These are phyloP conservation scores for Diplodia corticola DNA, from an alignment of 2,329 filamentous ascomycete species.

Conservation along the genomic window DNA sequence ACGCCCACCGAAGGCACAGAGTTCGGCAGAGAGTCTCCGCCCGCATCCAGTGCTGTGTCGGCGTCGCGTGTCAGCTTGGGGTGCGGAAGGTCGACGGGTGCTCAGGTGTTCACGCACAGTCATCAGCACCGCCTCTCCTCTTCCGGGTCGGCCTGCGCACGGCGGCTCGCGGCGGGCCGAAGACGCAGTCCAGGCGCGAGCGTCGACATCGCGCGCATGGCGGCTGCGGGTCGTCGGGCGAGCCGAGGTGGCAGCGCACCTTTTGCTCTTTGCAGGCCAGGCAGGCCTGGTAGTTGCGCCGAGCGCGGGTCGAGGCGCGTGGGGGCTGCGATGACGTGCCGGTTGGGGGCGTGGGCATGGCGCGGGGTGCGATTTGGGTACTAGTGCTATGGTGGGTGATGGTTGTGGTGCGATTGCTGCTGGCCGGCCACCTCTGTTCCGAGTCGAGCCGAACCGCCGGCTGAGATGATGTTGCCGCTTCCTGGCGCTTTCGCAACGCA, in stretches of 20 bases:
- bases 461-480: background rate
- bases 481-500: background rate
- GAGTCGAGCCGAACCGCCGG: no score
- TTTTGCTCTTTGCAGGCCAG: slow-evolving; percentile 13
- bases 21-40: background rate
- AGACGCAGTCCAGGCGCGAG: background rate
- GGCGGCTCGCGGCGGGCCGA: background rate
- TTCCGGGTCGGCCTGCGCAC: background rate
- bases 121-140: background rate
- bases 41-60: no score
- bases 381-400: no score
- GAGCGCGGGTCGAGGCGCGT: background rate
- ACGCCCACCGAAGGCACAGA: background rate
- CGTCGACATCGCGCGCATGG: slow-evolving; percentile 2
- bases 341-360: no score
- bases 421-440: no score
- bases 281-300: slow-evolving; percentile 16
- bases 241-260: slow-evolving; percentile 11
- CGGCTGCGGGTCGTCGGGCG: slow-evolving; percentile 5
- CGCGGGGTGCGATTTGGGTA: no score
- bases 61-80: no score
- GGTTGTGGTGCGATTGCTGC: no score
- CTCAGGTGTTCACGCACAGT: background rate
- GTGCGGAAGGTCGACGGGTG: no score
- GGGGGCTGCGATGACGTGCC: background rate